A percentile compares a stretch with the other conserved stretches of the same genome.
These are phyloP conservation scores for Lantana camara DNA, from an alignment of 257 asterid genomes.

Conservation along the genomic window DNA sequence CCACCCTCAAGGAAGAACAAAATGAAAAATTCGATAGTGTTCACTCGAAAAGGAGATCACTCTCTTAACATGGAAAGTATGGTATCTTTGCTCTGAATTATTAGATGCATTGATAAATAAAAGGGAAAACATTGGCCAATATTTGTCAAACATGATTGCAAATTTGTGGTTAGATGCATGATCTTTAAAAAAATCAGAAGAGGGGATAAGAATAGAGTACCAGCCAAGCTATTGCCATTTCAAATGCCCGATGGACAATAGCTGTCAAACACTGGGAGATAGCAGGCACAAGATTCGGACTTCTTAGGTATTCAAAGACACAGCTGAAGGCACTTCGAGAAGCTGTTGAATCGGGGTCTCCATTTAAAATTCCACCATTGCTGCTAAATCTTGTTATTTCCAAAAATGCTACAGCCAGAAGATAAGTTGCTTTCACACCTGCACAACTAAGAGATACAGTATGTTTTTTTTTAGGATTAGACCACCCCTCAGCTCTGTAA, in stretches of 20 bases:
- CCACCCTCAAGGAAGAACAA: too few species aligned
- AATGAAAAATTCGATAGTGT: neutral
- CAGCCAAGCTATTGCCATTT: conserved; percentile 89
- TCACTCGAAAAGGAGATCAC: conserved; percentile 13
- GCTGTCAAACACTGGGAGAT: conserved; percentile 97
- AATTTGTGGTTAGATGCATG: conserved; percentile 3
- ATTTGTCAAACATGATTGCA: neutral
- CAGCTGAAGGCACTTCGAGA: conserved; percentile 97
- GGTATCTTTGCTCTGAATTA: neutral
- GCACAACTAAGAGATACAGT: conserved; percentile 37
- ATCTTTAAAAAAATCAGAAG: conserved; percentile 11
- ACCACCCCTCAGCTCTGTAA: conserved; percentile 20
- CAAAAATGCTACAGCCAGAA: conserved; percentile 93
- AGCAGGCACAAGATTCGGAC: conserved; percentile 92
- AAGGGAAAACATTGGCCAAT: neutral
- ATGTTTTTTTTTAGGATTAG: conserved; percentile 27
- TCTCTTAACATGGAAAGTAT: conserved; percentile 9
- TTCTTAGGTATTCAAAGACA: conserved; percentile 92
- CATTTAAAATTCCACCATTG: conserved; percentile 96
- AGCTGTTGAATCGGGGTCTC: conserved; percentile 61
- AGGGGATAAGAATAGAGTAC: conserved; percentile 44
- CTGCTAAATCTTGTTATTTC: conserved; percentile 97
- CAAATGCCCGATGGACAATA: conserved; percentile 87
- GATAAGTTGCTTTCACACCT: conserved; percentile 99
- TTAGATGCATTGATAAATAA: conserved; percentile 6